Conservation (phyloP, 441 rosid species). For the Adansonia gregorii region DNA sequence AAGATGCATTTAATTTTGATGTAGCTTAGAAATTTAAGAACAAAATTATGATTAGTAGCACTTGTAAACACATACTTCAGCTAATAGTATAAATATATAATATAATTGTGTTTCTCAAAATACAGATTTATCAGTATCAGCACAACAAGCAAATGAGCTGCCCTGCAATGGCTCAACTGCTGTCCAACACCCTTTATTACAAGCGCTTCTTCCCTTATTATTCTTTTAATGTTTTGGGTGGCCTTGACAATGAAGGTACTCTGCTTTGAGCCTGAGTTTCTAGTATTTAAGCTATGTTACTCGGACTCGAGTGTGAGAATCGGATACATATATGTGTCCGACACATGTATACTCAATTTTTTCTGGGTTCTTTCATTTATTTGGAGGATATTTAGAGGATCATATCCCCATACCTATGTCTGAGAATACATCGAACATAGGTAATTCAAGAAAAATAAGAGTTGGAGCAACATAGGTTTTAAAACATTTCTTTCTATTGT, state of each 20-base stretch:
- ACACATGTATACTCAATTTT: too few species aligned
- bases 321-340: too few species aligned
- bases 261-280: slow-evolving; percentile 8
- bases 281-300: background rate
- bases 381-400: too few species aligned
- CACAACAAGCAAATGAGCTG: slow-evolving; percentile 54
- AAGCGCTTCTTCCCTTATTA: slow-evolving; percentile 97
- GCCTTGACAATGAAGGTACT: slow-evolving; percentile 55
- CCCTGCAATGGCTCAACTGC: slow-evolving; percentile 17
- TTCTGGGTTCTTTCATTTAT: too few species aligned
- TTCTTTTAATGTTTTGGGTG: slow-evolving; percentile 72
- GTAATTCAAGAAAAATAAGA: too few species aligned
- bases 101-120: background rate
- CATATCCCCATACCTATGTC: too few species aligned
- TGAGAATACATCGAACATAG: too few species aligned
- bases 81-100: slow-evolving; percentile 11
- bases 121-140: slow-evolving; percentile 93
- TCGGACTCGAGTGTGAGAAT: too few species aligned
- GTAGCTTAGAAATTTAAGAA: slow-evolving; percentile 6
- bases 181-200: slow-evolving; percentile 47
- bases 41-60: background rate
- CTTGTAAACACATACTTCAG: background rate
- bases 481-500: background rate
- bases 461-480: too few species aligned
- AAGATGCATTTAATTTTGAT: background rate